Evolutionary conservation across 768 basidiomycete genomes (phyloP).

Genomic region (Tylopilus intermedius): DNA sequence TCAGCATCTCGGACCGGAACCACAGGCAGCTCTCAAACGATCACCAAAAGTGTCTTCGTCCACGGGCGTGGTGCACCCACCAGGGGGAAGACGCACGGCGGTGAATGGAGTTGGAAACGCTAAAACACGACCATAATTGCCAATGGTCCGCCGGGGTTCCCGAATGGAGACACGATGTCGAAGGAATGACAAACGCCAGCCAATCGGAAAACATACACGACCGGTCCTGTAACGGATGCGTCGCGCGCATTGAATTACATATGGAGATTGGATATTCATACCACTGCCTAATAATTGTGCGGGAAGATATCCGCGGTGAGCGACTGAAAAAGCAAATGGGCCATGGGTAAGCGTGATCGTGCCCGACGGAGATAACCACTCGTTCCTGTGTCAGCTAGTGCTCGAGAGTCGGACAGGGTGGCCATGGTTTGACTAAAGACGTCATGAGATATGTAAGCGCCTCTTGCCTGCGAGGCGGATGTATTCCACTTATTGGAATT

Average conservation of each 20-base stretch:
- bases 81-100: neutral
- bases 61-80: neutral
- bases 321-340: neutral
- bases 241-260: neutral
- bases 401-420: neutral
- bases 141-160: neutral
- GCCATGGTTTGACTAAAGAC: neutral
- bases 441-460: too few species aligned
- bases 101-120: neutral
- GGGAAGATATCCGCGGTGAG: neutral
- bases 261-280: slow-evolving; percentile 1
- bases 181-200: neutral
- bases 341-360: neutral
- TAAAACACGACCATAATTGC: neutral
- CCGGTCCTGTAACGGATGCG: neutral
- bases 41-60: neutral
- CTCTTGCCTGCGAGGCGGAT: too few species aligned
- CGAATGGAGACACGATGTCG: neutral
- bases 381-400: neutral
- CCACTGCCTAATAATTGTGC: slow-evolving; percentile 10
- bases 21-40: neutral
- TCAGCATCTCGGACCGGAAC: neutral
- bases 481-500: neutral
- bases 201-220: neutral
- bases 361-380: slow-evolving; percentile 1